phyloP scores from a whole-genome alignment of 2,329 filamentous ascomycete species.

The Alternaria arborescens region DNA sequence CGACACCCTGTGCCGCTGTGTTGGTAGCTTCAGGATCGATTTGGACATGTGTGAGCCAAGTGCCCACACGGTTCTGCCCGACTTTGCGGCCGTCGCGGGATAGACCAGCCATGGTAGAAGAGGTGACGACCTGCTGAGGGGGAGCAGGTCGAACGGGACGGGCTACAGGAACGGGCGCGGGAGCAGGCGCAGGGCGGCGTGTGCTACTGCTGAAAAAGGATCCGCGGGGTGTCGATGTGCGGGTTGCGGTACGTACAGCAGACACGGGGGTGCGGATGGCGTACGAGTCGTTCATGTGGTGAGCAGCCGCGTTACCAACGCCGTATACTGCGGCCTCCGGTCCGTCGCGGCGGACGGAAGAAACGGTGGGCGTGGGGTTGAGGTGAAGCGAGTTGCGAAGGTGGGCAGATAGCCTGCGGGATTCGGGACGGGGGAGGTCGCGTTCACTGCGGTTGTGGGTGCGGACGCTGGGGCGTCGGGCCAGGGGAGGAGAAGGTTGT shows the following conservation, averaged over 20 bases:
- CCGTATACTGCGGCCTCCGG: conserved; percentile 59
- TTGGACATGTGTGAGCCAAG: conserved; percentile 50
- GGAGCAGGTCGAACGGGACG: conserved; percentile 12
- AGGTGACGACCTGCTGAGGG: conserved; percentile 22
- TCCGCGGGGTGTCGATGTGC: conserved; percentile 30
- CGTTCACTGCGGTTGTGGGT: conserved; percentile 37
- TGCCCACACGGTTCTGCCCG: conserved; percentile 50
- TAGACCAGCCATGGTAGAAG: conserved; percentile 50
- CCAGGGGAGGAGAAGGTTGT: conserved; percentile 34
- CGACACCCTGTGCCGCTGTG: conserved; percentile 42
- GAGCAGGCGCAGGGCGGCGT: conserved; percentile 30
- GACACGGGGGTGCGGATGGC: conserved; percentile 43
- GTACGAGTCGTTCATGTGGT: conserved; percentile 67
- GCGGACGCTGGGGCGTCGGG: conserved; percentile 39
- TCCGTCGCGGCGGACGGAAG: conserved; percentile 43
- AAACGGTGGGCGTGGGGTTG: conserved; percentile 31
- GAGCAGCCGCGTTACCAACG: conserved; percentile 62
- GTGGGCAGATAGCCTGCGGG: conserved; percentile 55
- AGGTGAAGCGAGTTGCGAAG: conserved; percentile 58
- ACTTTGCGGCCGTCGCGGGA: conserved; percentile 47
- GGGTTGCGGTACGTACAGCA: conserved; percentile 39
- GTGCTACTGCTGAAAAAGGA: conserved; percentile 37
- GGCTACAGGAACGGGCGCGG: conserved; percentile 8
- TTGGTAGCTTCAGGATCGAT: conserved; percentile 48
- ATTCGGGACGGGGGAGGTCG: conserved; percentile 30